Base-by-base conservation (phyloP, 129 eudicot genomes). In the Pulicaria dysenterica region DNA sequence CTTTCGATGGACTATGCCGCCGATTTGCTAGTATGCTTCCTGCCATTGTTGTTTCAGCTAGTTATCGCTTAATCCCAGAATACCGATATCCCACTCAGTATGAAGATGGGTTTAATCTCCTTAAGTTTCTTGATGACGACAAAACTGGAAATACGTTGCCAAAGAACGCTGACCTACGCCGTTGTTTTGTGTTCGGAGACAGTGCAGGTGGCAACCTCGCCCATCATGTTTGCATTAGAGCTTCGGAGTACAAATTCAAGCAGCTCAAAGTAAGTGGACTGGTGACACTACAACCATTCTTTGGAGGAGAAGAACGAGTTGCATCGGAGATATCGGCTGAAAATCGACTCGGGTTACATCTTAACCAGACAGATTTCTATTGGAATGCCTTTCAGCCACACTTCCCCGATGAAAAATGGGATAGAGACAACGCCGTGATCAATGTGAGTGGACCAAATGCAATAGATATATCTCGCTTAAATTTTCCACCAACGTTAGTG, bases 41-140 rank as follows among this genome's bases (percentile, higher is more conserved):
- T 31, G 84, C 80, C 46, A 54, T 80, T 15, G 72, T 80, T 41
- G 72, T 72, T 44, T 80, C 84, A 39, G 80, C 64, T 17, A 75
- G 70, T 13, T 80, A 80, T 67, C 80, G 84, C 0, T 74, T 80
- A n/a, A 39, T 80, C 1, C 84, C 84, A 2, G 84, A 80, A 54
- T 64, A 74, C 53, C 44, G 61, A 34, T 80, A 16, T 47, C 84
- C 84, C 3, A 15, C 75, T 36, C 79, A 73, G 49, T 73, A 73
- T 49, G 80, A 80, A 7, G 84, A 80, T 64, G 84, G 70, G 3
- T 17, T 65, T 46, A 67, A 58, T 13, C 72, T 59, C 19, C 72
- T 80, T 15, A 68, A 42, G 37, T 74, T 80, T 55, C 47, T 80
- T 19, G 84, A 80, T 19, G 73, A 80, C 42, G 36, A 13, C 9